phyloP scores from a whole-genome alignment of 768 basidiomycete genomes.

The Hortiboletus campestris region DNA sequence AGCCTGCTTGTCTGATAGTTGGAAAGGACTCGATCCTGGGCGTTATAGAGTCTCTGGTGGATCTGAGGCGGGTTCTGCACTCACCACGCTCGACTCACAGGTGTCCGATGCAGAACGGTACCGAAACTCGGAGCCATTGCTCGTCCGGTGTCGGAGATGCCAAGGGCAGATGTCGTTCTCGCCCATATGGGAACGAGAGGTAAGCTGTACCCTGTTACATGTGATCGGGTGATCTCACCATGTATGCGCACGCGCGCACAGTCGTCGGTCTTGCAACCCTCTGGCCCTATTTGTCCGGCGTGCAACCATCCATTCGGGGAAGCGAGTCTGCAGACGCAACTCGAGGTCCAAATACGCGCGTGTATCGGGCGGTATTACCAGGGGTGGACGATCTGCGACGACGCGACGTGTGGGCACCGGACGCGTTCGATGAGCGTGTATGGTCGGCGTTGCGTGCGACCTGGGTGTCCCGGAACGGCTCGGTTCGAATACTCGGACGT shows the following conservation, averaged over 20 bases:
- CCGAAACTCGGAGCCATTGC: constrained; percentile 68
- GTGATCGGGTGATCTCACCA: not conserved
- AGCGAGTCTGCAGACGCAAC: constrained; percentile 75
- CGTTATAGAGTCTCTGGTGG: constrained; percentile 48
- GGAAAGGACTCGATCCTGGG: constrained; percentile 56
- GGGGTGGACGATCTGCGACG: constrained; percentile 85
- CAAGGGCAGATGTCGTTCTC: constrained; percentile 55
- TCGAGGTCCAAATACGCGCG: constrained; percentile 81
- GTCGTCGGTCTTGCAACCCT: constrained; percentile 63
- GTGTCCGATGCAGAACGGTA: constrained; percentile 87
- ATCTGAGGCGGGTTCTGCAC: constrained; percentile 54
- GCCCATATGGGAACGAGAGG: constrained; percentile 59
- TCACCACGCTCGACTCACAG: constrained; percentile 84
- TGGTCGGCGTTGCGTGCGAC: constrained; percentile 73
- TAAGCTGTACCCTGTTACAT: constrained; percentile 28
- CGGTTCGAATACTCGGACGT: constrained; percentile 72
- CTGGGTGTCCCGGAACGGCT: constrained; percentile 10
- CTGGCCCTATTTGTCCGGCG: constrained; percentile 68
- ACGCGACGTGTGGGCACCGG: constrained; percentile 74
- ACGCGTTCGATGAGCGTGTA: constrained; percentile 96
- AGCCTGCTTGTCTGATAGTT: not conserved
- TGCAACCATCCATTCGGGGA: constrained; percentile 54
- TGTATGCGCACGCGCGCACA: constrained; percentile 26
- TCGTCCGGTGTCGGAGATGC: constrained; percentile 78
- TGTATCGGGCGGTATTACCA: constrained; percentile 84